Conservation (phyloP, 1,284 basidiomycete species). For the Rhodotorula sp. region DNA sequence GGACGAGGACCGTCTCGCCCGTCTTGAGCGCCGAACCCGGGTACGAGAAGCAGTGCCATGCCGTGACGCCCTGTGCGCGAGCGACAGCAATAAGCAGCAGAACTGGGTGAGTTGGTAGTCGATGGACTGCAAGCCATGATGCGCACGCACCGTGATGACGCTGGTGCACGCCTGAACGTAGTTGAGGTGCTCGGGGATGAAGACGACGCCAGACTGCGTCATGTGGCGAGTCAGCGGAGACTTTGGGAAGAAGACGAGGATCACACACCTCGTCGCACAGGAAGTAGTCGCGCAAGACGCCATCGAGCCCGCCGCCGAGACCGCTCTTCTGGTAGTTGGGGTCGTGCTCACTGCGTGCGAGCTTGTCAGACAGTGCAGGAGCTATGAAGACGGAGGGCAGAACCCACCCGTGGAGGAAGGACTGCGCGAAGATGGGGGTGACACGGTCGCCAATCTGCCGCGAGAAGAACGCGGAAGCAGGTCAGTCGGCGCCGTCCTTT, state of each 20-base stretch:
- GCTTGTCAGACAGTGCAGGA: too few relatives aligned
- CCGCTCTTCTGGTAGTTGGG: conserved; percentile 47
- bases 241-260: background rate
- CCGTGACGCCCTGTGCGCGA: conserved; percentile 43
- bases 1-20: conserved; percentile 53
- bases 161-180: conserved; percentile 52
- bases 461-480: background rate
- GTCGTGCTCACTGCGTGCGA: conserved; percentile 38
- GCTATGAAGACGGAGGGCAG: background rate
- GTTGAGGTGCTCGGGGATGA: conserved; percentile 50
- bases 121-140: too few relatives aligned
- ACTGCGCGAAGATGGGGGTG: conserved; percentile 47
- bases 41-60: conserved; percentile 53
- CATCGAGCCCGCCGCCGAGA: conserved; percentile 52
- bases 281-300: conserved; percentile 47
- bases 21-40: conserved; percentile 48
- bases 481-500: too few relatives aligned
- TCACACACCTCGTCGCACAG: conserved; percentile 27
- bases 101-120: background rate
- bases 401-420: conserved; percentile 46
- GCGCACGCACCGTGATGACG: conserved; percentile 49
- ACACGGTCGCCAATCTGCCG: conserved; percentile 49
- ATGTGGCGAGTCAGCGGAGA: background rate
- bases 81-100: too few relatives aligned
- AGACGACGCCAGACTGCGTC: conserved; percentile 36